Percentiles rank a stretch among this genome's conserved stretches.
These are phyloP conservation scores for Zasmidium angulare DNA, from an alignment of 2,329 filamentous ascomycete species.

Conservation along the genomic window DNA sequence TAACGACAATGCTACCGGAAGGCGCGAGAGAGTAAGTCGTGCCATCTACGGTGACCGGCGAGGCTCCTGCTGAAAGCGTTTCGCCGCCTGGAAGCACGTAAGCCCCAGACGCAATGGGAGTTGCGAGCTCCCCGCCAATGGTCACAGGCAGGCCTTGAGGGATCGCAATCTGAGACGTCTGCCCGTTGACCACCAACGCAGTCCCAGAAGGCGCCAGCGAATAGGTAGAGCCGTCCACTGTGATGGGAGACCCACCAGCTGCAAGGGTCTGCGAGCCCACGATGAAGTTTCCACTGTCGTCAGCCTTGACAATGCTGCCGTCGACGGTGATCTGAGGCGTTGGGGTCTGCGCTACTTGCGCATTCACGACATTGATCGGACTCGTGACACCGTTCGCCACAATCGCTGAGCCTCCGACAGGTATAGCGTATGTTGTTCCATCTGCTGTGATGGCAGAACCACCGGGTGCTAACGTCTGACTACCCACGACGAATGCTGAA, in stretches of 20 bases:
- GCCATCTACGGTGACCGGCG: background rate
- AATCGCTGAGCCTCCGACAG: constrained; percentile 30
- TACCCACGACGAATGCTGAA: constrained; percentile 2
- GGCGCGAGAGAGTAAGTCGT: constrained; percentile 9
- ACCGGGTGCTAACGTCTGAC: constrained; percentile 12
- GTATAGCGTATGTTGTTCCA: constrained; percentile 2
- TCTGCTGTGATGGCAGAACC: constrained; percentile 6
- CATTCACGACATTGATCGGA: constrained; percentile 2
- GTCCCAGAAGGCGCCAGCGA: constrained; percentile 31
- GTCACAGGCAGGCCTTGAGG: constrained; percentile 1
- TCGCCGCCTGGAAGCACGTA: constrained; percentile 9
- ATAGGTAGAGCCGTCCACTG: background rate
- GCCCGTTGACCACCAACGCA: constrained; percentile 5
- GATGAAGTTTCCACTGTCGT: constrained; percentile 10
- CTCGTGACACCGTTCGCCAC: constrained; percentile 10
- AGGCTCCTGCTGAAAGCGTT: constrained; percentile 16
- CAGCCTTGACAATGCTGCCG: constrained; percentile 15
- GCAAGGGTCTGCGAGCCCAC: constrained; percentile 12
- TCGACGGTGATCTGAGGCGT: constrained; percentile 10
- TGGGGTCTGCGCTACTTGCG: constrained; percentile 4
- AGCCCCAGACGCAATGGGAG: constrained; percentile 4
- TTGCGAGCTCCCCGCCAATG: constrained; percentile 5
- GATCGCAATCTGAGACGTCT: constrained; percentile 5
- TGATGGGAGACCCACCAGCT: constrained; percentile 4
- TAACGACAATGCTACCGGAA: background rate